These are phyloP conservation scores for Globisporangium cederbergense DNA, from an alignment of 352 stramenopile genomes.

Conservation along the genomic window DNA sequence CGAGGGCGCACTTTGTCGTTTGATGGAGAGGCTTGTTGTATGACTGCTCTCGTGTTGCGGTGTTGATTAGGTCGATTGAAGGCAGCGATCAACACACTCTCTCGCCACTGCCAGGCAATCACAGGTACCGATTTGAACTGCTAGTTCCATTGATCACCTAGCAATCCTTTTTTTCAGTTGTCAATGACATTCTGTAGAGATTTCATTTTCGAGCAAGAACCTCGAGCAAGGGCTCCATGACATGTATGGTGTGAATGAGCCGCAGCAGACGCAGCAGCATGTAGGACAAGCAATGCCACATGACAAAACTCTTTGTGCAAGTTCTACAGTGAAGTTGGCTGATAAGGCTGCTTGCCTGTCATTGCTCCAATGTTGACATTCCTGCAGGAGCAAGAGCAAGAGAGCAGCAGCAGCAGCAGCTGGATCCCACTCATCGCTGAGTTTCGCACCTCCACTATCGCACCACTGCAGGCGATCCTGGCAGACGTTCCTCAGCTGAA, in stretches of 20 bases:
- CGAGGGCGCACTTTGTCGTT: neutral
- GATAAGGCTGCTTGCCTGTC: neutral
- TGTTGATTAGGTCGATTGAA: conserved; percentile 29
- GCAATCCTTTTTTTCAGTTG: neutral
- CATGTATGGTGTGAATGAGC: conserved; percentile 4
- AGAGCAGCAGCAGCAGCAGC: conserved; percentile 2
- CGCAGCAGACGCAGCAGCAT: neutral
- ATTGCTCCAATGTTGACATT: neutral
- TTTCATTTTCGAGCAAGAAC: conserved; percentile 26
- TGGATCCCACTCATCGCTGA: conserved; percentile 33
- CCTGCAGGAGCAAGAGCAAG: neutral
- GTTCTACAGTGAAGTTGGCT: no score
- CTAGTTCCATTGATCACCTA: neutral
- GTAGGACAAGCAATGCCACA: neutral
- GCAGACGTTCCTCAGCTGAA: conserved; percentile 53
- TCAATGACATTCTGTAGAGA: conserved; percentile 6
- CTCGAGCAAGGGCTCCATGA: conserved; percentile 8
- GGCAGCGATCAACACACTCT: conserved; percentile 37
- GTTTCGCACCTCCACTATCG: conserved; percentile 54
- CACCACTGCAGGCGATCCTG: conserved; percentile 56
- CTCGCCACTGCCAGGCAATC: conserved; percentile 54
- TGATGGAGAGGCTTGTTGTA: neutral
- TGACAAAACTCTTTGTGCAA: no score
- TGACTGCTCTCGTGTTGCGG: neutral
- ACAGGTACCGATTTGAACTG: conserved; percentile 25